These are phyloP conservation scores for Pontederia crassipes DNA, from an alignment of 176 grass and related monocot species.

Conservation along the genomic window DNA sequence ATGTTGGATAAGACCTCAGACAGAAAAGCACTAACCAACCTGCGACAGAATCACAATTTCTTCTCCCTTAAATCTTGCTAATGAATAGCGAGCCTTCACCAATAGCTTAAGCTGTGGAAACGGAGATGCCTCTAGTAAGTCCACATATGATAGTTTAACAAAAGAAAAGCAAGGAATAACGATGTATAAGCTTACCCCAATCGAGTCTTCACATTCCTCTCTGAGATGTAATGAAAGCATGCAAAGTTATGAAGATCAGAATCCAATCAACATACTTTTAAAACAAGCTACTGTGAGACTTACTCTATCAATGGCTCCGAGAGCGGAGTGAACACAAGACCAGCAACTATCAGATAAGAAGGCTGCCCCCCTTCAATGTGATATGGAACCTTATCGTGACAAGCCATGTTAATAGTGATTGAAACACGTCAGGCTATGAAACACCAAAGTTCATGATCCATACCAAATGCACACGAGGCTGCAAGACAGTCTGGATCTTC, in stretches of 20 bases:
- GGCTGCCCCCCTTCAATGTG: slow-evolving; percentile 73
- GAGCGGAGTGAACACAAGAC: slow-evolving; percentile 96
- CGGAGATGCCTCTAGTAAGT: slow-evolving; percentile 9
- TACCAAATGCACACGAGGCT: slow-evolving; percentile 75
- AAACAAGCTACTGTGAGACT: slow-evolving; percentile 22
- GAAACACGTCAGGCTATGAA: slow-evolving; percentile 20
- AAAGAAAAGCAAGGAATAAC: not conserved
- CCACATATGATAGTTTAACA: not conserved
- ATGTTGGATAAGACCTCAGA: slow-evolving; percentile 6
- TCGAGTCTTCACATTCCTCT: slow-evolving; percentile 78
- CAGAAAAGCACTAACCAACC: slow-evolving; percentile 19
- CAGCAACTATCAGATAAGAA: slow-evolving; percentile 88
- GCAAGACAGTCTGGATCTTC: slow-evolving; percentile 66
- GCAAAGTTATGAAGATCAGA: slow-evolving; percentile 2
- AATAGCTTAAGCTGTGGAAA: slow-evolving; percentile 68
- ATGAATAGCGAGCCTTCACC: slow-evolving; percentile 85
- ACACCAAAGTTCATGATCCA: slow-evolving; percentile 13
- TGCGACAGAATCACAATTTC: slow-evolving; percentile 95
- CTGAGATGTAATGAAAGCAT: slow-evolving; percentile 38
- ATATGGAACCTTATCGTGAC: slow-evolving; percentile 55
- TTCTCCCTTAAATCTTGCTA: slow-evolving; percentile 76
- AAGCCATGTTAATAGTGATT: slow-evolving; percentile 10
- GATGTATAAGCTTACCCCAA: slow-evolving; percentile 61
- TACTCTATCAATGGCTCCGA: slow-evolving; percentile 93
- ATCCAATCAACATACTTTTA: not conserved